phyloP scores from a whole-genome alignment of 495 filamentous ascomycete genomes.

The Hypoxylon cercidicola region DNA sequence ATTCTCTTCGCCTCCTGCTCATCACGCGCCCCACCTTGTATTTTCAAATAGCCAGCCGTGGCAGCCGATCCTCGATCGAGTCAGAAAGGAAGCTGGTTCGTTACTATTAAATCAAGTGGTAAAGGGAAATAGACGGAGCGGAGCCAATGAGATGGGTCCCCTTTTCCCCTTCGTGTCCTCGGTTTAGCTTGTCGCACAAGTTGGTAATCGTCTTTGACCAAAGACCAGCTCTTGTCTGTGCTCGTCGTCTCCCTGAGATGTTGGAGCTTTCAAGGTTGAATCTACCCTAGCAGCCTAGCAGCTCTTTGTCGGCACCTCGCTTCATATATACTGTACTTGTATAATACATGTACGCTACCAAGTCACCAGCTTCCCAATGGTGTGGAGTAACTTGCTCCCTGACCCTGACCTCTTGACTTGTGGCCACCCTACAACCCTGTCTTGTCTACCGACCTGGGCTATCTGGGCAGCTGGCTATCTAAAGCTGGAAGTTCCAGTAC shows the following conservation, averaged over 20 bases:
- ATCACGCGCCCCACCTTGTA: slow-evolving; percentile 29
- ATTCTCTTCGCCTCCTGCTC: slow-evolving; percentile 25
- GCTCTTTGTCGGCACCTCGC: slow-evolving; percentile 26
- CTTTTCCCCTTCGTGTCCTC: slow-evolving; percentile 37
- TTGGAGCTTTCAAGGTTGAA: slow-evolving; percentile 29
- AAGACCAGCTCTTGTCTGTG: slow-evolving; percentile 17
- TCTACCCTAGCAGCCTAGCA: slow-evolving; percentile 31
- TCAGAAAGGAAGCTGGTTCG: slow-evolving; percentile 46
- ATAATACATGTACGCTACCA: background rate
- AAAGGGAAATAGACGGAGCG: slow-evolving; percentile 28
- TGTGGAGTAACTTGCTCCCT: slow-evolving; percentile 15
- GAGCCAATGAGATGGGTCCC: slow-evolving; percentile 34
- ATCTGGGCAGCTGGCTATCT: slow-evolving; percentile 11
- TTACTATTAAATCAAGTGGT: slow-evolving; percentile 14
- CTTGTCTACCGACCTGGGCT: slow-evolving; percentile 21
- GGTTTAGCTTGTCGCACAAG: slow-evolving; percentile 32
- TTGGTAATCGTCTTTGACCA: slow-evolving; percentile 21
- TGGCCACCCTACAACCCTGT: slow-evolving; percentile 9
- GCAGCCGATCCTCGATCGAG: slow-evolving; percentile 45
- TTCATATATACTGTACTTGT: background rate
- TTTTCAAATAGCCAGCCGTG: slow-evolving; percentile 37
- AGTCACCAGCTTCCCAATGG: background rate
- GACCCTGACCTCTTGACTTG: slow-evolving; percentile 7
- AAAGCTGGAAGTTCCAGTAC: slow-evolving; percentile 40
- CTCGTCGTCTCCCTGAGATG: slow-evolving; percentile 18